phyloP scores from a whole-genome alignment of 2,329 filamentous ascomycete species.

The Neonectria faginata region DNA sequence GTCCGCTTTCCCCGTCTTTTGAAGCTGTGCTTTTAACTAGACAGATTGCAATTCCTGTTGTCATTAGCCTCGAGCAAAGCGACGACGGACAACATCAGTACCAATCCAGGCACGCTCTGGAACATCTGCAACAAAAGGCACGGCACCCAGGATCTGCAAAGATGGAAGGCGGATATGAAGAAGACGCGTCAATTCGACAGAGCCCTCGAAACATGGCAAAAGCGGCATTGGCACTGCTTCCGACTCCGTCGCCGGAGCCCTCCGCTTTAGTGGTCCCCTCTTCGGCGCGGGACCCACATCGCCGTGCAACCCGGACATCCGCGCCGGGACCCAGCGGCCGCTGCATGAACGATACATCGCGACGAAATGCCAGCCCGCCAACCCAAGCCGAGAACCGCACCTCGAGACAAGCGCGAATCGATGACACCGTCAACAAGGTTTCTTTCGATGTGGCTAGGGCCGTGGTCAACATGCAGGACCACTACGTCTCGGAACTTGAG shows the following conservation, averaged over 20 bases:
- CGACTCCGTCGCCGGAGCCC: conserved; percentile 25
- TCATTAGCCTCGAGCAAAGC: background rate
- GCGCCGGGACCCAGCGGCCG: background rate
- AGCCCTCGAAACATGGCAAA: background rate
- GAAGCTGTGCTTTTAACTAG: background rate
- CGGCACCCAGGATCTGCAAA: background rate
- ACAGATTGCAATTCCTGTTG: background rate
- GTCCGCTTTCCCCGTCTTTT: background rate
- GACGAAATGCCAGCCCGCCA: background rate
- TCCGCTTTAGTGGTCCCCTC: conserved; percentile 25
- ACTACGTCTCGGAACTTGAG: conserved; percentile 36
- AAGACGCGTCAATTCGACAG: background rate
- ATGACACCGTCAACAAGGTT: conserved; percentile 7
- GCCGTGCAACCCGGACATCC: conserved; percentile 12
- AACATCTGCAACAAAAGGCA: background rate
- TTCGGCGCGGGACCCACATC: conserved; percentile 29
- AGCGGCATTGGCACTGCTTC: conserved; percentile 11
- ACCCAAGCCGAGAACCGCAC: background rate
- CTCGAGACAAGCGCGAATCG: rapidly evolving
- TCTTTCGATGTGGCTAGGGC: conserved; percentile 26
- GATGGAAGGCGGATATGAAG: background rate
- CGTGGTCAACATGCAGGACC: conserved; percentile 40
- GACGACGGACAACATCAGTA: background rate
- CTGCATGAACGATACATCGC: background rate
- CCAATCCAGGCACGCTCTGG: background rate